These are phyloP conservation scores for Colletotrichum acutatum DNA, from an alignment of 2,329 filamentous ascomycete species.

Conservation along the genomic window DNA sequence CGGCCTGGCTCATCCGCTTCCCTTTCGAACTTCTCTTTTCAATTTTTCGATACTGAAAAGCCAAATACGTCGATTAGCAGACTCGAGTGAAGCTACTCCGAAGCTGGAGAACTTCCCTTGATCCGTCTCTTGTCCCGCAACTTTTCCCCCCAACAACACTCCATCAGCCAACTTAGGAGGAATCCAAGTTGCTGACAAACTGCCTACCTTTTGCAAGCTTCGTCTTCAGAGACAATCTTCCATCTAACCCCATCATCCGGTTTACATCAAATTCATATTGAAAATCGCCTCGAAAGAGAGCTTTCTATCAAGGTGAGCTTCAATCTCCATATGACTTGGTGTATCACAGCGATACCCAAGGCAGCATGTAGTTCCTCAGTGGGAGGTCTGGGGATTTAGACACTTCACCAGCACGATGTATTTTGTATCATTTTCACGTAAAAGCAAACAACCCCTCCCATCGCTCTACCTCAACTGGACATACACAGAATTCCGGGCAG, in stretches of 20 bases:
- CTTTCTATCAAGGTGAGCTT: constrained; percentile 10
- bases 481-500: background rate
- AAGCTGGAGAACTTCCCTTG: constrained; percentile 17
- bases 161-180: background rate
- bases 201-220: background rate
- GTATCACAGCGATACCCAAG: background rate
- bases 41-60: background rate
- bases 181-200: constrained; percentile 4
- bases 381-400: background rate
- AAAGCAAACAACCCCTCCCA: background rate
- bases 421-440: background rate
- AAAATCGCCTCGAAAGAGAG: background rate
- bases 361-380: background rate
- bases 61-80: constrained; percentile 15
- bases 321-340: background rate
- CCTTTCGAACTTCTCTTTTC: constrained; percentile 11
- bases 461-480: background rate
- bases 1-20: constrained; percentile 17
- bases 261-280: background rate
- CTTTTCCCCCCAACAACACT: background rate
- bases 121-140: background rate
- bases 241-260: background rate
- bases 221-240: no score
- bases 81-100: constrained; percentile 6
- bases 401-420: background rate